Evolutionary conservation across 2,329 filamentous ascomycete species (phyloP).

Genomic region (Triangularia verruculosa): DNA sequence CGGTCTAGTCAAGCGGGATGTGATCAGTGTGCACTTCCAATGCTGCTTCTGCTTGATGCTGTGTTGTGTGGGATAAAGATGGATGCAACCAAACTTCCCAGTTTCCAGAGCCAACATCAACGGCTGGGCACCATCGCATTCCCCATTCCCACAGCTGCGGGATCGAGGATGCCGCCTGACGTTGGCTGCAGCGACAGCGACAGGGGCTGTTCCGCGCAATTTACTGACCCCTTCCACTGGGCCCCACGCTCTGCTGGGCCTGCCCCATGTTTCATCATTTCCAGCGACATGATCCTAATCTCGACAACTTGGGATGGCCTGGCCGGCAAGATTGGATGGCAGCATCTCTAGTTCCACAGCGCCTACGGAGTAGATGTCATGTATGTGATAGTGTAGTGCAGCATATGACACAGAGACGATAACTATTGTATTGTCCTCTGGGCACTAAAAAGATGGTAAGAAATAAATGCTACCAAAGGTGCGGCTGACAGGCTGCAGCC

Average conservation of each 20-base stretch:
- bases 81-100: background rate
- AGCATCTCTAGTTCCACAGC: no score
- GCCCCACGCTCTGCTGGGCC: background rate
- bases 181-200: background rate
- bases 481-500: background rate
- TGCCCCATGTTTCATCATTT: slow-evolving; percentile 1
- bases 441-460: no score
- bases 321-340: background rate
- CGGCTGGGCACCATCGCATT: background rate
- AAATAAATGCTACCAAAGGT: background rate
- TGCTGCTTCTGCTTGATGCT: background rate
- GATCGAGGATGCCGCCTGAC: background rate
- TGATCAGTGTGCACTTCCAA: background rate
- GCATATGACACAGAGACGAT: no score
- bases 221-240: slow-evolving; percentile 1
- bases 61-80: background rate
- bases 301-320: background rate
- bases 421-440: no score
- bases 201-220: background rate
- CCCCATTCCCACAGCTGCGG: background rate
- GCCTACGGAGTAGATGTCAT: no score
- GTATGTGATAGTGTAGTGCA: no score
- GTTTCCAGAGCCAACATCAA: background rate
- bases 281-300: background rate
- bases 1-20: background rate